Evolutionary conservation across 495 filamentous ascomycete species (phyloP).

Genomic region (Cladorrhinum samala): DNA sequence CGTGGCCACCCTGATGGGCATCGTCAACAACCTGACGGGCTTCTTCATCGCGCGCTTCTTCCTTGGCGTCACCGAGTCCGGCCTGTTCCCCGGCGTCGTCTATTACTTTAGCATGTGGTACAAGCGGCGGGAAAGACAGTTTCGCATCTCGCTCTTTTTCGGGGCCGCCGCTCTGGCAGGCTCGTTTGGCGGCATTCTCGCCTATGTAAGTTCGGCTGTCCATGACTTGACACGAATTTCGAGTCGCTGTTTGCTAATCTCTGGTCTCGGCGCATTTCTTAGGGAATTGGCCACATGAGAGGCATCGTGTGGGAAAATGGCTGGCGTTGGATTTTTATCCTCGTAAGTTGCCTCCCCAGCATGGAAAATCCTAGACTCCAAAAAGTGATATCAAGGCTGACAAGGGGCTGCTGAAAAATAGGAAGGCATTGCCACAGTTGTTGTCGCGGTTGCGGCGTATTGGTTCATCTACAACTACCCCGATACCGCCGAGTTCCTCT

Average conservation of each 20-base stretch:
- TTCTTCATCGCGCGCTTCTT: slow-evolving; percentile 61
- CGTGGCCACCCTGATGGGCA: slow-evolving; percentile 64
- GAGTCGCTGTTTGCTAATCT: not conserved
- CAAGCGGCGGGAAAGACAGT: slow-evolving; percentile 62
- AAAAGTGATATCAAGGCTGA: not conserved
- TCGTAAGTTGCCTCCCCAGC: slow-evolving; percentile 40
- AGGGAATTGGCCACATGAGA: slow-evolving; percentile 54
- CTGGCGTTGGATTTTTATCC: slow-evolving; percentile 82
- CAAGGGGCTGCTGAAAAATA: slow-evolving; percentile 17
- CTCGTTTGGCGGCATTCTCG: slow-evolving; percentile 73
- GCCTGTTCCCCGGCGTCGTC: slow-evolving; percentile 68
- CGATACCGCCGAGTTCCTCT: slow-evolving; percentile 59
- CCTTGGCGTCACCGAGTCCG: slow-evolving; percentile 49
- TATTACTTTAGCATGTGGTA: slow-evolving; percentile 89
- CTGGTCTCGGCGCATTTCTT: not conserved
- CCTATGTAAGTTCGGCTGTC: slow-evolving; percentile 39
- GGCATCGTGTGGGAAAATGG: slow-evolving; percentile 60
- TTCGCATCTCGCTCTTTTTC: slow-evolving; percentile 71
- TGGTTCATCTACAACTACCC: slow-evolving; percentile 72
- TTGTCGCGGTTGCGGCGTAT: slow-evolving; percentile 56
- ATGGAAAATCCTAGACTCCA: not conserved
- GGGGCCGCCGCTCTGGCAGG: slow-evolving; percentile 67
- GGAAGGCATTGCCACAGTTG: slow-evolving; percentile 65
- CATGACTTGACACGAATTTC: not conserved
- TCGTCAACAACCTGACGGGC: slow-evolving; percentile 59